Evolutionary conservation across 495 filamentous ascomycete species (phyloP).

Genomic region (Daldinia vernicosa): DNA sequence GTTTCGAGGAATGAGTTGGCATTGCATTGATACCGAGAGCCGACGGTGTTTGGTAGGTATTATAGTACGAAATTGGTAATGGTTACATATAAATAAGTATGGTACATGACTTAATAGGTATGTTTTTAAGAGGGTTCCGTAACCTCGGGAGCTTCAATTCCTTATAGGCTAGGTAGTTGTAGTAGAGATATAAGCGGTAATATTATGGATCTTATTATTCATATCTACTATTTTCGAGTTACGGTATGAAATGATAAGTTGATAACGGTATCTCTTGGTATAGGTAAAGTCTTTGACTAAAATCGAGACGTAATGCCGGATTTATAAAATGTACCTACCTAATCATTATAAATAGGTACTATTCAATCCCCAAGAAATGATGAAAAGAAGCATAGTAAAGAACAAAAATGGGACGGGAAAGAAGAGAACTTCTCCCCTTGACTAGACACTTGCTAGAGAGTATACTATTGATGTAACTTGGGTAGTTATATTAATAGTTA

Average conservation of each 20-base stretch:
- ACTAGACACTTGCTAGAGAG: too few relatives aligned
- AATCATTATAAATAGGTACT: background rate
- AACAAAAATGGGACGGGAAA: background rate
- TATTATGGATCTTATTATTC: background rate
- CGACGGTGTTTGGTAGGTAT: constrained; percentile 20
- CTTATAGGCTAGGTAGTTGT: too few relatives aligned
- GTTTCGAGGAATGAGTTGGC: constrained; percentile 37
- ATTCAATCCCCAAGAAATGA: background rate
- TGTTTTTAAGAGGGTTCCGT: too few relatives aligned
- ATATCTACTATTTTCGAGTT: background rate
- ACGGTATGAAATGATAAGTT: background rate
- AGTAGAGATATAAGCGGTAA: background rate
- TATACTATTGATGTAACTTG: too few relatives aligned
- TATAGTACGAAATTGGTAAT: constrained; percentile 37
- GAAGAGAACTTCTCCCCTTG: background rate
- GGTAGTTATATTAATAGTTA: too few relatives aligned
- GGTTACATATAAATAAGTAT: background rate
- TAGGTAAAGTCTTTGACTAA: background rate
- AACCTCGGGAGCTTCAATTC: background rate
- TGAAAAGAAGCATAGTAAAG: background rate
- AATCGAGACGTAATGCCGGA: background rate
- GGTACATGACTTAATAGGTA: background rate
- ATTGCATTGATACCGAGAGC: constrained; percentile 28
- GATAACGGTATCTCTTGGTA: background rate
- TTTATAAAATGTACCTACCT: background rate